Evolutionary conservation across 2,329 filamentous ascomycete species (phyloP).

Genomic region (Phoma herbarum): DNA sequence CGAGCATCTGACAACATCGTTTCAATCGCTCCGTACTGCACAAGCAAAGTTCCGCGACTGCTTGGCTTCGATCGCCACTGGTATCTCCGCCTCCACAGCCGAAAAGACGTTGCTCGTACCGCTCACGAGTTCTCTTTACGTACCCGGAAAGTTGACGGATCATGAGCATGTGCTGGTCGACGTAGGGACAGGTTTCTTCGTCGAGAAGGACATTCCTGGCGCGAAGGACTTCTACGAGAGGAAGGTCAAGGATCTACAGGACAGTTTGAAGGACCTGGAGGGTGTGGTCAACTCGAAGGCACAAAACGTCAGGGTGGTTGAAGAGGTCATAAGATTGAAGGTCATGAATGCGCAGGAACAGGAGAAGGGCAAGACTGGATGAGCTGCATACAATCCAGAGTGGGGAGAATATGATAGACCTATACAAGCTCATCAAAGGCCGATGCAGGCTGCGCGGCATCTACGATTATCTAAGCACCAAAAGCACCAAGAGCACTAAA

Average conservation of each 20-base stretch:
- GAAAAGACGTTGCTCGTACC: slow-evolving; percentile 82
- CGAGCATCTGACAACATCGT: slow-evolving; percentile 90
- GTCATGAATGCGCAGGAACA: slow-evolving; percentile 47
- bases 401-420: no score
- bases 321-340: slow-evolving; percentile 69
- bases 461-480: no score
- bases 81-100: slow-evolving; percentile 55
- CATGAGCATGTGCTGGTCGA: slow-evolving; percentile 71
- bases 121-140: slow-evolving; percentile 92
- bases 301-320: slow-evolving; percentile 82
- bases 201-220: slow-evolving; percentile 79
- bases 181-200: slow-evolving; percentile 91
- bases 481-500: background rate
- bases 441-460: no score
- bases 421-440: no score
- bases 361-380: slow-evolving; percentile 36
- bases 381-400: slow-evolving; percentile 7
- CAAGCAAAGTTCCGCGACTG: slow-evolving; percentile 94
- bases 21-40: slow-evolving; percentile 86
- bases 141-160: slow-evolving; percentile 77
- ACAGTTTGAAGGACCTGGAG: slow-evolving; percentile 73
- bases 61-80: slow-evolving; percentile 75
- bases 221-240: slow-evolving; percentile 72
- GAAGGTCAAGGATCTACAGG: slow-evolving; percentile 72
- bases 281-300: slow-evolving; percentile 78